Conservation (phyloP, 768 basidiomycete genomes). For the Trametes villosa region DNA sequence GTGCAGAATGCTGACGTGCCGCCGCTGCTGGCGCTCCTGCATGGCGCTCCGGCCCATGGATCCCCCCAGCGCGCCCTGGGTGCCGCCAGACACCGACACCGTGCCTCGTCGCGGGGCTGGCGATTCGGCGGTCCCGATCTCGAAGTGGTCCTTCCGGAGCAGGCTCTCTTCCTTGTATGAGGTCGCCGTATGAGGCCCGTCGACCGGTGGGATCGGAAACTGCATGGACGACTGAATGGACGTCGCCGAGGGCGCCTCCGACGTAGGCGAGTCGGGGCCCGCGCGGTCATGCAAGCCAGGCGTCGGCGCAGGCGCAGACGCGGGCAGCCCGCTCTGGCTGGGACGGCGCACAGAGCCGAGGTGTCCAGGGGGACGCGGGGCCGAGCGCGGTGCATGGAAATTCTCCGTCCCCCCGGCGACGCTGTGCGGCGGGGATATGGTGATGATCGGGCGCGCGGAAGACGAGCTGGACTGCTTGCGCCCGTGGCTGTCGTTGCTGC, state of each 20-base stretch:
- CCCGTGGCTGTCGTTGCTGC: slow-evolving; percentile 24
- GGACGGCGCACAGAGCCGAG: neutral
- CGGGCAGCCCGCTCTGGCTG: slow-evolving; percentile 18
- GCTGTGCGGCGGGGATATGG: slow-evolving; percentile 31
- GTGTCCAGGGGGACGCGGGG: slow-evolving; percentile 11
- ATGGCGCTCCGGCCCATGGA: neutral
- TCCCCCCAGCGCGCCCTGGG: neutral
- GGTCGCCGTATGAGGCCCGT: neutral
- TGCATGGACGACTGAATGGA: slow-evolving; percentile 24
- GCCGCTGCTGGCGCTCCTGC: slow-evolving; percentile 8
- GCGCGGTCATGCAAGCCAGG: slow-evolving; percentile 7
- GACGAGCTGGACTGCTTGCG: slow-evolving; percentile 15
- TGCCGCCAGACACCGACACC: slow-evolving; percentile 8
- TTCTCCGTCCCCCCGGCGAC: slow-evolving; percentile 1
- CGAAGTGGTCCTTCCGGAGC: slow-evolving; percentile 22
- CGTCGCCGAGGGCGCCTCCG: slow-evolving; percentile 2
- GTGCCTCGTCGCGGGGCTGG: slow-evolving; percentile 12
- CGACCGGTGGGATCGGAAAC: slow-evolving; percentile 22
- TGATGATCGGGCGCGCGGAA: slow-evolving; percentile 30
- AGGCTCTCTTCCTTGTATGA: slow-evolving; percentile 24
- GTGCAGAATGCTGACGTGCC: slow-evolving; percentile 19
- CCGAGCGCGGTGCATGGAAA: slow-evolving; percentile 20
- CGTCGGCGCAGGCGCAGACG: slow-evolving; percentile 7
- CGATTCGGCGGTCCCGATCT: slow-evolving; percentile 2
- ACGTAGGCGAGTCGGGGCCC: slow-evolving; percentile 12